phyloP scores from a whole-genome alignment of 768 basidiomycete genomes.

The Basidioascus undulatus region DNA sequence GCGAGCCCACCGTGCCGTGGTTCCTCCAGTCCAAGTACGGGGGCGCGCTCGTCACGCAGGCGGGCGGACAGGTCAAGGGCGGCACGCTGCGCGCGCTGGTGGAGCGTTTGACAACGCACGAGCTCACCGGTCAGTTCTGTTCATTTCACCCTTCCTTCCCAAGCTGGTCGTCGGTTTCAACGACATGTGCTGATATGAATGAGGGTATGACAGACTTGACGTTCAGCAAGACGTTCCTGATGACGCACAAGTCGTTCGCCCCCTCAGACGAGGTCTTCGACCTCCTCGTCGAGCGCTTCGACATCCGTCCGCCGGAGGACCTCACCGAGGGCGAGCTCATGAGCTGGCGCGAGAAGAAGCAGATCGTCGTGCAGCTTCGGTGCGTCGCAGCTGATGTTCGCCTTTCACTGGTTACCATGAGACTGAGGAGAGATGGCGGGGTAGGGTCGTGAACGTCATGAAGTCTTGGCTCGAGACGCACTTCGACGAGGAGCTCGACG shows the following conservation, averaged over 20 bases:
- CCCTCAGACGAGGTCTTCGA: constrained; percentile 60
- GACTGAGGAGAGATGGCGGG: too few species aligned
- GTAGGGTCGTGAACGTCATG: constrained; percentile 77
- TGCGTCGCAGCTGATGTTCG: constrained; percentile 19
- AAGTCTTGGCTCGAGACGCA: constrained; percentile 67
- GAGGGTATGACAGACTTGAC: constrained; percentile 31
- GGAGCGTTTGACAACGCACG: constrained; percentile 74
- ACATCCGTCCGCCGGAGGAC: constrained; percentile 45
- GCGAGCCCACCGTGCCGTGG: constrained; percentile 33
- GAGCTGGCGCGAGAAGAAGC: constrained; percentile 68
- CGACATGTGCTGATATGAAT: not conserved
- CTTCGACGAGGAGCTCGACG: constrained; percentile 57
- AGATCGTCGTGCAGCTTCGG: constrained; percentile 68
- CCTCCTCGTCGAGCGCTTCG: constrained; percentile 53
- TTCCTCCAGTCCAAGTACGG: constrained; percentile 62
- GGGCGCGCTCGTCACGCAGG: constrained; percentile 60
- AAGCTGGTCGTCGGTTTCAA: too few species aligned
- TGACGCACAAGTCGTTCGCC: constrained; percentile 91
- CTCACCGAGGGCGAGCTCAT: constrained; percentile 35
- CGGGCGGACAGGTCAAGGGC: constrained; percentile 59
- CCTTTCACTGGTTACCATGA: not conserved
- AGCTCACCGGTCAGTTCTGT: constrained; percentile 43
- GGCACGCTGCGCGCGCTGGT: constrained; percentile 69
- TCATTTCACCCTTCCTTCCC: not conserved
- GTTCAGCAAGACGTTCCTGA: constrained; percentile 69